Percentiles rank a stretch among this genome's conserved stretches.
Evolutionary conservation across 331 rosid species (phyloP).

Genomic region (Spiraea crenata): DNA sequence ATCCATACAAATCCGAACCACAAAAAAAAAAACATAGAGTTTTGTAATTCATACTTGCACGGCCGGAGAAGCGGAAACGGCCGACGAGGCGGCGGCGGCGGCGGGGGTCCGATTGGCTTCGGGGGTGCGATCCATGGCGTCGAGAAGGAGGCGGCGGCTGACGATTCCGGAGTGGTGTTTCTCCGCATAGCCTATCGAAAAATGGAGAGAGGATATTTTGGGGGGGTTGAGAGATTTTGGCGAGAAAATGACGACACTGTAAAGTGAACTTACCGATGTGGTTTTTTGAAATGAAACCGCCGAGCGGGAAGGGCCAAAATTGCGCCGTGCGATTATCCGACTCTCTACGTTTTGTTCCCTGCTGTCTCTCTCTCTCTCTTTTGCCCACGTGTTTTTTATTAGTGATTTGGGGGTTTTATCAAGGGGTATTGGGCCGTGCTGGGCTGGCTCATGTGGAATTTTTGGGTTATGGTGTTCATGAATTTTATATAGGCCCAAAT

Average conservation of each 20-base stretch:
- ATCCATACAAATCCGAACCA: too few species aligned
- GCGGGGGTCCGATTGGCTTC: constrained; percentile 10
- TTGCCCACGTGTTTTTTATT: constrained; percentile 1
- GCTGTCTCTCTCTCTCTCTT: background rate
- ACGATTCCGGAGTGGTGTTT: too few species aligned
- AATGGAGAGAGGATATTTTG: too few species aligned
- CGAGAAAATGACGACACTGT: background rate
- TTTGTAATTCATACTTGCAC: constrained; percentile 5
- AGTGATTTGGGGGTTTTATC: background rate
- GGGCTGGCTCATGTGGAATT: background rate
- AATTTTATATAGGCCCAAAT: background rate
- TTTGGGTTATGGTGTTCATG: background rate
- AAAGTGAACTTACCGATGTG: background rate
- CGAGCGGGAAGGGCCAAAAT: constrained; percentile 16
- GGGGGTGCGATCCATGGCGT: constrained; percentile 13
- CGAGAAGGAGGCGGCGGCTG: background rate
- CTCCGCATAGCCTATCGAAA: too few species aligned
- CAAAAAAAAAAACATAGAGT: background rate
- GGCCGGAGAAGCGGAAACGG: constrained; percentile 9
- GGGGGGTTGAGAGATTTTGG: background rate
- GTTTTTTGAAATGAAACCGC: constrained; percentile 8
- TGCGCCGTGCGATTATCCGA: background rate
- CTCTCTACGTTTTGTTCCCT: background rate
- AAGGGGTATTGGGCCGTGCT: background rate
- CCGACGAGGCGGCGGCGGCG: constrained; percentile 6